Conservation (phyloP, 345 rosid genomes). For the Reutealis trisperma region DNA sequence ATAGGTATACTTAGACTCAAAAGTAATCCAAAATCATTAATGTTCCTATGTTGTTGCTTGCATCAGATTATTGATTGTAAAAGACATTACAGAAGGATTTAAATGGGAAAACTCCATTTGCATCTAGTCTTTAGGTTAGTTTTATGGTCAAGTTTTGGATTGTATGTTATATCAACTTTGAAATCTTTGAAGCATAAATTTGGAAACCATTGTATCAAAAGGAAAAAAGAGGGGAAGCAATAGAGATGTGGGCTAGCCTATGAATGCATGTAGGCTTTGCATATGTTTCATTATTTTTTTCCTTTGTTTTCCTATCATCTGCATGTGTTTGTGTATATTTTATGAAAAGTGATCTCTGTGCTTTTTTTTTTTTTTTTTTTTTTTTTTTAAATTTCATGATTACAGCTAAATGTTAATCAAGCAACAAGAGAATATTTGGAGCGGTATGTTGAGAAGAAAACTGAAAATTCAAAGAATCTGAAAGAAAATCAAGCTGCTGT, state of each 20-base stretch:
- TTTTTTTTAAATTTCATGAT: constrained; percentile 9
- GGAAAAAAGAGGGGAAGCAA: background rate
- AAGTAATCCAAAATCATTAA: too few species aligned
- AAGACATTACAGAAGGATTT: background rate
- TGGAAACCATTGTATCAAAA: background rate
- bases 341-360: background rate
- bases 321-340: background rate
- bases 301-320: background rate
- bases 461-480: constrained; percentile 62
- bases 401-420: constrained; percentile 82
- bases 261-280: background rate
- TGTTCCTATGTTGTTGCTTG: background rate
- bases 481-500: constrained; percentile 51
- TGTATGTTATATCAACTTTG: background rate
- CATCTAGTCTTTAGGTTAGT: background rate
- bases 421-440: constrained; percentile 85
- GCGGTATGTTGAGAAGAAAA: constrained; percentile 79
- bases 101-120: background rate
- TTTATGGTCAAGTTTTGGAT: background rate
- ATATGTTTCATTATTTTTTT: background rate
- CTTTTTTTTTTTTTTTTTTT: too few species aligned
- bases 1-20: too few species aligned
- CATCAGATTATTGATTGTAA: background rate
- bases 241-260: background rate
- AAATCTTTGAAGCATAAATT: background rate